Evolutionary conservation across 495 filamentous ascomycete species (phyloP).

Genomic region (Poronia punctata): DNA sequence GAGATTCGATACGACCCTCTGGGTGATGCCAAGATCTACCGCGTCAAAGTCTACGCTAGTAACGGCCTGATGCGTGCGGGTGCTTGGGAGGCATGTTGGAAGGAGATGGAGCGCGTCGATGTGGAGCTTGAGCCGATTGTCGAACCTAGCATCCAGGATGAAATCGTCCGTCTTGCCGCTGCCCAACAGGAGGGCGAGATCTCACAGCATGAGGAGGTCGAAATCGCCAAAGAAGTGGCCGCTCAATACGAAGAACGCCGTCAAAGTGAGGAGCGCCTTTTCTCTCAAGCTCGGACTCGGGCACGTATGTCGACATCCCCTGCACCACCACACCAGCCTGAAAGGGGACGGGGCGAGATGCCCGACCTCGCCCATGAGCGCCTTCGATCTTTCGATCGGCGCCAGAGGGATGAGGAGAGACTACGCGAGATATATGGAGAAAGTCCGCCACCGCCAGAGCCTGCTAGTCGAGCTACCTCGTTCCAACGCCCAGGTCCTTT

Average conservation of each 20-base stretch:
- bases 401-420: slow-evolving; percentile 41
- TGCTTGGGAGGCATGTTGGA: slow-evolving; percentile 91
- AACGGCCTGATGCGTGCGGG: slow-evolving; percentile 90
- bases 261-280: slow-evolving; percentile 6
- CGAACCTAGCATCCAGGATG: slow-evolving; percentile 31
- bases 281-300: slow-evolving; percentile 3
- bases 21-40: slow-evolving; percentile 55
- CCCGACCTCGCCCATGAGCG: slow-evolving; percentile 5
- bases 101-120: slow-evolving; percentile 95
- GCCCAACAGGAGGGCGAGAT: slow-evolving; percentile 26
- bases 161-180: slow-evolving; percentile 38
- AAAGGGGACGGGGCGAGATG: slow-evolving; percentile 8
- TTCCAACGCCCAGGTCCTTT: slow-evolving; percentile 22
- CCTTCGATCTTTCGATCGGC: slow-evolving; percentile 13
- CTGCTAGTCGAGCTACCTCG: slow-evolving; percentile 9
- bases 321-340: slow-evolving; percentile 7
- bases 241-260: slow-evolving; percentile 17
- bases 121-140: slow-evolving; percentile 73
- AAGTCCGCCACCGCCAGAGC: slow-evolving; percentile 19
- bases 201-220: slow-evolving; percentile 21
- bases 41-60: slow-evolving; percentile 82
- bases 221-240: slow-evolving; percentile 23
- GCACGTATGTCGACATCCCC: slow-evolving; percentile 8
- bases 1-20: slow-evolving; percentile 45
- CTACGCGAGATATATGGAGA: slow-evolving; percentile 49